Base-by-base conservation (phyloP, 2,329 filamentous ascomycete species). In the Paracoccidioides brasiliensis region DNA sequence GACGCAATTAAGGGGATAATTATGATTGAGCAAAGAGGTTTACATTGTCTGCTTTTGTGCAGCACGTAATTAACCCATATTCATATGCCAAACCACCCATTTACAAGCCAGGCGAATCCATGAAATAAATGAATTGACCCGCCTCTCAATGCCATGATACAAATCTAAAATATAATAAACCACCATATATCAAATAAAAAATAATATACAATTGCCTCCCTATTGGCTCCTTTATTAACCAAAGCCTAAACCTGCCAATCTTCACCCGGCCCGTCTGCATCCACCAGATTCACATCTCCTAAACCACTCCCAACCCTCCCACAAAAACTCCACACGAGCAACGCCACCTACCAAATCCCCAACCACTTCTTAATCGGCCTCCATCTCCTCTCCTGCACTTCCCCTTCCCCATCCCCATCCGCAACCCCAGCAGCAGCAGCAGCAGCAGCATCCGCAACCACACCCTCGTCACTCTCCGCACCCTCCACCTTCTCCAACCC, bases 291-390 rank as follows among this genome's bases (percentile, higher is more conserved):
- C 12, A 38, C 37, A 2, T 12, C 2, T 8, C 37, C 37, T 12
- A 38, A 38, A 15, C 46, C 46, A 14, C 46, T 35, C 15, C 40
- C 12, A 40, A 12, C 4, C 30, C 40, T 14, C 12, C 9, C 22
- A 44, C 30, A 15, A 15, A 9, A 9, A 40, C 22, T 3, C 15
- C 2, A 28, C 22, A 58, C 56, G 60, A 64, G 52, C 56, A 51
- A 60, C 46, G 55, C 15, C 58, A 60, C 15, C 51, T 44, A 90
- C 78, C 89, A 94, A 65, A 95, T 85, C 12, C 89, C 89, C 64
- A 93, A 75, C 81, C 86, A 90, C 76, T 88, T 90, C 80, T 90
- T 90, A 56, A 82, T 74, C 56, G 78, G 76, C 61, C 58, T 71
- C 72, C 75, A 81, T 66, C 72, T 73, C 59, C 66, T 65, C 56